Evolutionary conservation across 805 yeast species (phyloP), one percentile per base, ranked within the genome.

Genomic region (Metschnikowia orientalis): DNA sequence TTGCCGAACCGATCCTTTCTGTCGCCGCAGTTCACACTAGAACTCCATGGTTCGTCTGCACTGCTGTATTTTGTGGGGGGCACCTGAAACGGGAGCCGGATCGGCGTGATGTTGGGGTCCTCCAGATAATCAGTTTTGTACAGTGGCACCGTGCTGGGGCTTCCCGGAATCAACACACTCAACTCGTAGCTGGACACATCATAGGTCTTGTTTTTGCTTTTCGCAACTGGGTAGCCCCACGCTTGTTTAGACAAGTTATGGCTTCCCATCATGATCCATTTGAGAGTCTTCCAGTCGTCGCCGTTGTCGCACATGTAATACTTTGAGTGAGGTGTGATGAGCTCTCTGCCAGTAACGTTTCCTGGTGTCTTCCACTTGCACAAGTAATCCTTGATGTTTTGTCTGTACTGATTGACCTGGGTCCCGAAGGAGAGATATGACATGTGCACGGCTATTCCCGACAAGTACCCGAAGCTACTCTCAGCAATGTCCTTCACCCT

Each of bases 171-270:
- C 16, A 64, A 43, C 9, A 65, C 64, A 5, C 69, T 59, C 18
- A 65, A 42, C 38, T 65, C 71, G 39, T 57, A 65, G 41, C 70
- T 65, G 3, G 61, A 38, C 1, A 65, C 52, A 6, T 51, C 50
- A 37, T 53, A 63, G 12, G 38, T 37, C 3, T 23, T 20, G 3
- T 59, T 30, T 16, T 28, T 19, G n/a, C 32, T 23, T 8, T 39
- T 42, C 35, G 48, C 38, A 20, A 34, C 25, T 28, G 50, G 59
- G 4, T 51, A 57, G 0, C 95, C 95, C 95, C 95, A 86, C 1
- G 95, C 95, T 39, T 76, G 81, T 34, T 74, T 74, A 19, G 89
- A 79, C 24, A 84, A 48, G 49, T 86, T 86, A 19, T 86, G 82
- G 29, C 88, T 79, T 0, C 92, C 82, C 50, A 82, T 63, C 23